A percentile compares a stretch with the other conserved stretches of the same genome.
Evolutionary conservation across 768 basidiomycete species (phyloP).

Genomic region (Lentinula sp.): DNA sequence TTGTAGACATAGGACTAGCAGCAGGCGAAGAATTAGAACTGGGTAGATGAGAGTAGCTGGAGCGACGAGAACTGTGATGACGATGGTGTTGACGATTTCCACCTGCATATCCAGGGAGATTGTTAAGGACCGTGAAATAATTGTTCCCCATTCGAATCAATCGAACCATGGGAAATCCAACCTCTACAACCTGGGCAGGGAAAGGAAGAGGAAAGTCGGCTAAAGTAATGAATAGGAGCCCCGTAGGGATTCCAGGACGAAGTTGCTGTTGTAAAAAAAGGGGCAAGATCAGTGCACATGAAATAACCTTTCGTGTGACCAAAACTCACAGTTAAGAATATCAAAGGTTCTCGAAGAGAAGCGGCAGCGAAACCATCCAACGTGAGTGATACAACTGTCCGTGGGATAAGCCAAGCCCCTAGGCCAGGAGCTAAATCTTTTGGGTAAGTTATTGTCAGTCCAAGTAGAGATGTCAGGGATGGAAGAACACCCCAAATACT

Average conservation of each 20-base stretch:
- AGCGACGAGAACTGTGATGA: neutral
- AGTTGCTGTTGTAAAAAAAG: slow-evolving; percentile 40
- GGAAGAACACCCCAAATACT: slow-evolving; percentile 70
- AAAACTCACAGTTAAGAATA: slow-evolving; percentile 35
- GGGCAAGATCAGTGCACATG: slow-evolving; percentile 1
- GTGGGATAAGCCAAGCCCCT: slow-evolving; percentile 64
- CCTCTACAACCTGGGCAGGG: slow-evolving; percentile 38
- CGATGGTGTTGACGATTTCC: neutral
- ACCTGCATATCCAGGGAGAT: slow-evolving; percentile 4
- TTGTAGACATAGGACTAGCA: neutral
- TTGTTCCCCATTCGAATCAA: slow-evolving; percentile 47
- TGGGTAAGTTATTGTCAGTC: slow-evolving; percentile 58
- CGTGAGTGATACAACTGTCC: slow-evolving; percentile 40
- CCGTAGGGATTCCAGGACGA: slow-evolving; percentile 47
- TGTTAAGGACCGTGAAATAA: slow-evolving; percentile 45
- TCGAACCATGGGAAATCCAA: slow-evolving; percentile 57
- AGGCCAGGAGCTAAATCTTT: slow-evolving; percentile 56
- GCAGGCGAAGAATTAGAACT: neutral
- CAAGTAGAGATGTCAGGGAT: slow-evolving; percentile 42
- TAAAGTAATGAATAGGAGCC: slow-evolving; percentile 51
- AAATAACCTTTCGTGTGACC: neutral
- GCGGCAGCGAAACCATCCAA: slow-evolving; percentile 30
- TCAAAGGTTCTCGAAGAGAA: slow-evolving; percentile 32
- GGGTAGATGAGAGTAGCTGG: neutral
- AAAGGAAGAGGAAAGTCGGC: slow-evolving; percentile 38